A percentile compares a stretch with the other conserved stretches of the same genome.
phyloP scores from a whole-genome alignment of 1,284 basidiomycete genomes.

The Rugosomyces carneus region DNA sequence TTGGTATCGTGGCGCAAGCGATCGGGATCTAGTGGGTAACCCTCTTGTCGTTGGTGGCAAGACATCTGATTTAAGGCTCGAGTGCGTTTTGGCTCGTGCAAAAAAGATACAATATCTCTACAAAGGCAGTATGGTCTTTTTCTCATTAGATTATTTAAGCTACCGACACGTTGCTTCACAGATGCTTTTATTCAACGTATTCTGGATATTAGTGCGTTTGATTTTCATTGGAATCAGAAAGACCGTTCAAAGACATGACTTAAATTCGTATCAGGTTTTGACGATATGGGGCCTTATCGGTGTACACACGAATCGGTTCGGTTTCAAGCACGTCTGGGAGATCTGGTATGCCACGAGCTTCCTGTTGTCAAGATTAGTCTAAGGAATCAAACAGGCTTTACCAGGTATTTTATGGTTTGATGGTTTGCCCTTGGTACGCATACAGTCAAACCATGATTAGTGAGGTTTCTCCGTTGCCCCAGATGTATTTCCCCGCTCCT shows the following conservation, averaged over 20 bases:
- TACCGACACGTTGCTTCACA: constrained; percentile 20
- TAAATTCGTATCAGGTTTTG: too few species aligned
- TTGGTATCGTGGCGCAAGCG: constrained; percentile 71
- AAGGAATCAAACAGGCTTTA: constrained; percentile 39
- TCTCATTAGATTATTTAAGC: background rate
- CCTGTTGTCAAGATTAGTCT: background rate
- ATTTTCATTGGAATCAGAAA: background rate
- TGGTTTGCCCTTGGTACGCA: constrained; percentile 84
- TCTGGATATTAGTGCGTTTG: constrained; percentile 60
- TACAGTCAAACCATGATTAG: constrained; percentile 83
- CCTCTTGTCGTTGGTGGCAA: background rate
- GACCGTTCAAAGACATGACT: background rate
- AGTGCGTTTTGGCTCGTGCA: constrained; percentile 77
- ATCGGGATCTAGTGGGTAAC: constrained; percentile 64
- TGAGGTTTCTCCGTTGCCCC: constrained; percentile 70
- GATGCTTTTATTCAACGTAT: constrained; percentile 69
- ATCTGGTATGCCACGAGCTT: constrained; percentile 45
- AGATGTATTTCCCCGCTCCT: constrained; percentile 32
- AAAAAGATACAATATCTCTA: constrained; percentile 63
- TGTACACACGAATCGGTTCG: constrained; percentile 68
- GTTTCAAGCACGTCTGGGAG: constrained; percentile 80
- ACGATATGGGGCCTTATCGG: constrained; percentile 76
- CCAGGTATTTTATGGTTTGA: constrained; percentile 68
- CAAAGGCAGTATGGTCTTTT: constrained; percentile 52
- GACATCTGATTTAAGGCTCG: background rate